Evolutionary conservation across 129 eudicot species (phyloP), one percentile per base, ranked within the genome.

Genomic region (Kitagawia praeruptora): DNA sequence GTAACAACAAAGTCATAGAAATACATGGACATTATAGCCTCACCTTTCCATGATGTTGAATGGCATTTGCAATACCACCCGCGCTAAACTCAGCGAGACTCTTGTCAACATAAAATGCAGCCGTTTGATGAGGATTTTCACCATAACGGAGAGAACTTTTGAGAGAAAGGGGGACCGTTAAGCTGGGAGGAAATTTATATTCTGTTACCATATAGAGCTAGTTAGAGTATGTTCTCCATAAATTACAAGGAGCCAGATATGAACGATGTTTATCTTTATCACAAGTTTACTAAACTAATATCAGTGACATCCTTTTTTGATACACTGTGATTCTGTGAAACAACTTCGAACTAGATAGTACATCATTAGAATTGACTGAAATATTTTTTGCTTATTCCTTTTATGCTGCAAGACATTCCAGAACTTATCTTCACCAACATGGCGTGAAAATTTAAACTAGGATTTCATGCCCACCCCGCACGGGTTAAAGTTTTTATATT

Each of bases 11-110:
- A 31, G 40, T 67, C 70, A 31, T 13, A 39, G 31, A 40, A 77
- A 28, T 21, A 45, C 0, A 27, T 39, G 8, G 28, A 14, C 73
- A 28, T 16, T 21, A 11, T 27, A 41, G 56, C 38, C 77, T 70
- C 77, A 95, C 99, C 91, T 95, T 95, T 54, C 99, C 99, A 82
- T 95, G 97, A 86, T 92, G 96, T 86, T 95, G 97, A 40, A 95
- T 80, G 41, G 97, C 94, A 19, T 96, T 89, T 53, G 99, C 99
- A 81, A 95, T 95, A 31, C 99, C 99, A 75, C 99, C 99, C 46
- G 96, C 99, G 77, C 86, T 89, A 81, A 95, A 83, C 87, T 95
- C 99, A 27, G 96, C 84, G 42, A 95, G 91, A 80, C 97, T 92
- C 81, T 86, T 92, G 72, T 95, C 97, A 40, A 86, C 91, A 81